Conservation (phyloP, 208 protist genomes). For the Leishmania major region DNA sequence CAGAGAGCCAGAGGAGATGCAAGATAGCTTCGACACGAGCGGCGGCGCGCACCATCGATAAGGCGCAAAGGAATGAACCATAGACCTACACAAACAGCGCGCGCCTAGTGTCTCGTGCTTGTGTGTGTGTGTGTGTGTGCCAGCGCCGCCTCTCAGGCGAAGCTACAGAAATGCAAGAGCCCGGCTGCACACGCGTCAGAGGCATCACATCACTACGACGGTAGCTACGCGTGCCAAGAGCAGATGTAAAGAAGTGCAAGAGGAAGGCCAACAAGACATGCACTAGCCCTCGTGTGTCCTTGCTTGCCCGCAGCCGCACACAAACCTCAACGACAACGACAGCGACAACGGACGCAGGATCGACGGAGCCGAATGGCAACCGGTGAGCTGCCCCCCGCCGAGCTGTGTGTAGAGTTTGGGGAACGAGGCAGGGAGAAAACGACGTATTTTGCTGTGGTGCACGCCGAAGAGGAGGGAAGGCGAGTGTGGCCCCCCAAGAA, state of each 20-base stretch:
- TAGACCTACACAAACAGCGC: background rate
- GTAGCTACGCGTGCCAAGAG: background rate
- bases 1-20: background rate
- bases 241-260: too few relatives aligned
- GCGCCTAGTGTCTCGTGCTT: background rate
- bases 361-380: background rate
- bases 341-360: background rate
- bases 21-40: background rate
- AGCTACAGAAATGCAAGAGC: background rate
- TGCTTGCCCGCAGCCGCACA: background rate
- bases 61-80: background rate
- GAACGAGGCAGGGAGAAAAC: background rate
- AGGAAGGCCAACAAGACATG: background rate
- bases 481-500: background rate
- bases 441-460: background rate
- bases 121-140: background rate
- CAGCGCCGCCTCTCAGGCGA: background rate
- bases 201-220: background rate
- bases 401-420: background rate
- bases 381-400: background rate
- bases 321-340: background rate
- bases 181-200: background rate
- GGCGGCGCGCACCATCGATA: background rate
- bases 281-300: background rate
- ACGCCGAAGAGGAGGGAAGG: background rate